phyloP scores from a whole-genome alignment of 768 basidiomycete species.

The Leucosporidium yakuticum region DNA sequence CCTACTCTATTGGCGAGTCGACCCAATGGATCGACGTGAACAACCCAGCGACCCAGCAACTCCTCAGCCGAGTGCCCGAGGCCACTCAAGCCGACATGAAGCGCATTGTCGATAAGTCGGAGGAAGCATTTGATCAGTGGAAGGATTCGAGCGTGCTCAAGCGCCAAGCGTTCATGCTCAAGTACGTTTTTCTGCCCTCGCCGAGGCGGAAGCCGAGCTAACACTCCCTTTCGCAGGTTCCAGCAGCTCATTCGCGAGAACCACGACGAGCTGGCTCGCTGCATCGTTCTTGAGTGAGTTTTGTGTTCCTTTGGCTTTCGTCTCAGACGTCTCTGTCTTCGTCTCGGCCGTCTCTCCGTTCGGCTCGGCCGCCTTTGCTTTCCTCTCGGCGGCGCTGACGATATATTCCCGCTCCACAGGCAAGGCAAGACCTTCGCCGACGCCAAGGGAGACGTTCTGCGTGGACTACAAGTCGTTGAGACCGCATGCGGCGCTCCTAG shows the following conservation, averaged over 20 bases:
- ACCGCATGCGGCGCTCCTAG: constrained; percentile 69
- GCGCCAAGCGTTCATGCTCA: constrained; percentile 79
- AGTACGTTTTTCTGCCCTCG: constrained; percentile 54
- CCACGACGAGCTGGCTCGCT: constrained; percentile 66
- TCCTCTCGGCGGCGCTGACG: too few relatives aligned
- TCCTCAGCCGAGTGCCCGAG: constrained; percentile 87
- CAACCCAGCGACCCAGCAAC: constrained; percentile 43
- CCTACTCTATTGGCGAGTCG: too few relatives aligned
- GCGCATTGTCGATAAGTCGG: constrained; percentile 76
- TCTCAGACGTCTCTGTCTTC: too few relatives aligned
- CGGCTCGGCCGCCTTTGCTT: too few relatives aligned
- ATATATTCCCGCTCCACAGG: too few relatives aligned
- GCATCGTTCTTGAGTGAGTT: constrained; percentile 57
- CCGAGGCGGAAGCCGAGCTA: background rate
- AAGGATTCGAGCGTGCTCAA: constrained; percentile 73
- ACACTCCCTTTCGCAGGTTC: constrained; percentile 51
- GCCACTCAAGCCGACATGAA: constrained; percentile 77
- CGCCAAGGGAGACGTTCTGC: constrained; percentile 87
- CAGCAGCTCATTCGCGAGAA: constrained; percentile 80
- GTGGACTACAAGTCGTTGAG: constrained; percentile 59
- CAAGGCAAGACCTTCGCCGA: constrained; percentile 94
- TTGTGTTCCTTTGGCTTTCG: too few relatives aligned
- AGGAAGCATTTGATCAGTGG: constrained; percentile 82
- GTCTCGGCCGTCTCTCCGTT: too few relatives aligned
- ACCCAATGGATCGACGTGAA: constrained; percentile 7